phyloP scores from a whole-genome alignment of 1,139 yeast genomes.

The Saccharomyces hybrid region DNA sequence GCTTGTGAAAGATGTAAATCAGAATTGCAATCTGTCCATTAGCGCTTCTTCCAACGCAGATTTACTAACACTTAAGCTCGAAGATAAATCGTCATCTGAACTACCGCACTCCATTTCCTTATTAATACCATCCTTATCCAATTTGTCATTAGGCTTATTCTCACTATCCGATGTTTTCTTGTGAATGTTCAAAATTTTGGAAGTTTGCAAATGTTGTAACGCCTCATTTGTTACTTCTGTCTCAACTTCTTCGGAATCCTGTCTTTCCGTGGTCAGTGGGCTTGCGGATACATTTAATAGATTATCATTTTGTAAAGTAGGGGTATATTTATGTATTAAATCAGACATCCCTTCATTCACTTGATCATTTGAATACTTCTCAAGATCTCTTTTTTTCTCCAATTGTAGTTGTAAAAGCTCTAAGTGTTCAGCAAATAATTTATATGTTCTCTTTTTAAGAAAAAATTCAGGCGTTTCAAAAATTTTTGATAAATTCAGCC shows the following conservation, averaged over 20 bases:
- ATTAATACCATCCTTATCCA: constrained; percentile 1
- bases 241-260: neutral
- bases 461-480: constrained; percentile 27
- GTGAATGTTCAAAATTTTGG: constrained; percentile 18
- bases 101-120: constrained; percentile 5
- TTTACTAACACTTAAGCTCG: constrained; percentile 36
- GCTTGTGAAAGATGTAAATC: constrained; percentile 42
- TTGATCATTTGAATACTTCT: neutral
- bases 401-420: constrained; percentile 22
- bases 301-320: neutral
- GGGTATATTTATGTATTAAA: constrained; percentile 1
- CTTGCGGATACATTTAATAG: neutral
- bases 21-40: constrained; percentile 29
- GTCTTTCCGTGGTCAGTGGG: neutral
- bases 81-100: constrained; percentile 21
- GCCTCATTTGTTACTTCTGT: constrained; percentile 13
- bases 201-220: constrained; percentile 21
- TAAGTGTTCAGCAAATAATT: constrained; percentile 25
- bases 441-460: constrained; percentile 25
- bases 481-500: constrained; percentile 28
- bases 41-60: constrained; percentile 43
- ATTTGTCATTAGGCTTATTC: constrained; percentile 4
- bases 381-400: constrained; percentile 12
- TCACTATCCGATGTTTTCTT: constrained; percentile 7
- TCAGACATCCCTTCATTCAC: neutral